phyloP scores from a whole-genome alignment of 176 grass and related monocot species.

The Oryza meridionalis region DNA sequence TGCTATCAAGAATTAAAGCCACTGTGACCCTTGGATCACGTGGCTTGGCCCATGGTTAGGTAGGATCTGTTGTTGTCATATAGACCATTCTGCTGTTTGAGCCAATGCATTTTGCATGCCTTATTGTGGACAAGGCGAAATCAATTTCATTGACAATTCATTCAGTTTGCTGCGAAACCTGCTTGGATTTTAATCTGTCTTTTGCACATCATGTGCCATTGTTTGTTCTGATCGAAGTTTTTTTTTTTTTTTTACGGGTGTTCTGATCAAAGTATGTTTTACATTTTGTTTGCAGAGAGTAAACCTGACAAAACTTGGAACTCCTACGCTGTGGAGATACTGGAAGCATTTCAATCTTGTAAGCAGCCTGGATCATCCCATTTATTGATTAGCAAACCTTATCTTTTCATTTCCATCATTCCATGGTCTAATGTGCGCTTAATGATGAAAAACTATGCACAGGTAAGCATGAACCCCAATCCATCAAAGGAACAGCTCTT shows the following conservation, averaged over 20 bases:
- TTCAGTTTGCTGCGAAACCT: not conserved
- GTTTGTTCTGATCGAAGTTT: not conserved
- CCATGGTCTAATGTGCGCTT: not conserved
- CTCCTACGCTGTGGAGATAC: conserved; percentile 77
- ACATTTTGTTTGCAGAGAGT: conserved; percentile 58
- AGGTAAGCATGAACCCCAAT: conserved; percentile 72
- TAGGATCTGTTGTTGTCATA: conserved; percentile 17
- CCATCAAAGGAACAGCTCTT: conserved; percentile 77
- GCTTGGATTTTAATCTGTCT: not conserved
- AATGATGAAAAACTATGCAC: conserved; percentile 41
- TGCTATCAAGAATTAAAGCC: conserved; percentile 9
- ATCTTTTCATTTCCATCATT: not conserved
- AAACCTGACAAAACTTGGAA: conserved; percentile 80
- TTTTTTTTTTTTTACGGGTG: no score
- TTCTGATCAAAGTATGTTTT: not conserved
- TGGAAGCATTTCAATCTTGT: conserved; percentile 92
- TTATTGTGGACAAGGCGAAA: not conserved
- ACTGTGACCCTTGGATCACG: conserved; percentile 38
- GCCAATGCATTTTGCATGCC: conserved; percentile 1
- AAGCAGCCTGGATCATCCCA: not conserved
- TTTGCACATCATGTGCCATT: not conserved
- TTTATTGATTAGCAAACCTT: not conserved
- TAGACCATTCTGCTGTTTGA: not conserved
- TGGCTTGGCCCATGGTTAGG: conserved; percentile 40
- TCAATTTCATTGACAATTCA: not conserved